Conservation (phyloP, 805 yeast species). For the Spathaspora hagerdaliae region DNA sequence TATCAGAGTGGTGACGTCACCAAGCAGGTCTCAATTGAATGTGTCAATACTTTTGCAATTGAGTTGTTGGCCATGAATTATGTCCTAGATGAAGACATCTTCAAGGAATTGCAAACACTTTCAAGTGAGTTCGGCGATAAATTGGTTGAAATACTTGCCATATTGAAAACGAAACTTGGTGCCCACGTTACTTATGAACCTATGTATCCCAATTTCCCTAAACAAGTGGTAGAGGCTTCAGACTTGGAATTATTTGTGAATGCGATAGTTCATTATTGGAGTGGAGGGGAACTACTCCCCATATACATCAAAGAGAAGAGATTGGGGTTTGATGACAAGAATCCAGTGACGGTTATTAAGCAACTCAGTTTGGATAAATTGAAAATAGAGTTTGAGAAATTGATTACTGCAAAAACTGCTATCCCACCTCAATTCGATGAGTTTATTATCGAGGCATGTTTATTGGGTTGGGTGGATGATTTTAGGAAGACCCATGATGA, state of each 20-base stretch:
- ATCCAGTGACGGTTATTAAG: background rate
- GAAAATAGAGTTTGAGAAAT: slow-evolving; percentile 2
- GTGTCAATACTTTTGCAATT: background rate
- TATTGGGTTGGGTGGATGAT: slow-evolving; percentile 5
- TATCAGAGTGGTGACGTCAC: no score
- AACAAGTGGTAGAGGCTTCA: slow-evolving; percentile 7
- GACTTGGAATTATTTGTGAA: slow-evolving; percentile 3
- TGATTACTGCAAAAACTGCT: slow-evolving; percentile 5
- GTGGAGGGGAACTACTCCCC: slow-evolving; percentile 1
- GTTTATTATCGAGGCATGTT: slow-evolving; percentile 14
- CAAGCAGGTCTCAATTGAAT: background rate
- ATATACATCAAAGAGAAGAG: slow-evolving; percentile 2
- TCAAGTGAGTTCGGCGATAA: background rate
- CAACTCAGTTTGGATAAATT: slow-evolving; percentile 3
- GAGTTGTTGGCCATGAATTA: background rate
- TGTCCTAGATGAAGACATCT: background rate
- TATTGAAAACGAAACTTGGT: background rate
- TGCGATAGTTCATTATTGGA: slow-evolving; percentile 6
- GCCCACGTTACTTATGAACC: slow-evolving; percentile 1
- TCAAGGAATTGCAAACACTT: background rate
- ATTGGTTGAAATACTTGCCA: background rate
- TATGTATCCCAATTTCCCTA: slow-evolving; percentile 10
- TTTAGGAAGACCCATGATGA: background rate
- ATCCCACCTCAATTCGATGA: slow-evolving; percentile 8
- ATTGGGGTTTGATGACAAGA: slow-evolving; percentile 2